Evolutionary conservation across 306 rosid genomes (phyloP).

Genomic region (Vigna angularis): DNA sequence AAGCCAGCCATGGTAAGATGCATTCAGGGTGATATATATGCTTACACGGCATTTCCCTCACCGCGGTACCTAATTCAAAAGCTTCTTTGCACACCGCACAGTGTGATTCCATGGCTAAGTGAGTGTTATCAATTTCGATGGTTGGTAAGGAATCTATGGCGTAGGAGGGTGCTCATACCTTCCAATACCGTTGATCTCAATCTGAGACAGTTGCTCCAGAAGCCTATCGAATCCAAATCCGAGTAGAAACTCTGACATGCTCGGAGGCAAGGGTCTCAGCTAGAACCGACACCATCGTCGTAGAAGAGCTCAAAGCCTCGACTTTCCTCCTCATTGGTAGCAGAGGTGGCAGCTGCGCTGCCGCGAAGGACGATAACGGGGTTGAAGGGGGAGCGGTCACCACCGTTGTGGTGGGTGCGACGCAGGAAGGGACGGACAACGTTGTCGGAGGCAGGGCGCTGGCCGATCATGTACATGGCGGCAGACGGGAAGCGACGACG

Average conservation of each 20-base stretch:
- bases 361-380: slow-evolving; percentile 83
- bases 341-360: slow-evolving; percentile 42
- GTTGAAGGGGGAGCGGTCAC: slow-evolving; percentile 71
- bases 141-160: slow-evolving; percentile 78
- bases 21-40: too few relatives aligned
- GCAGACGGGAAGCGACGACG: slow-evolving; percentile 59
- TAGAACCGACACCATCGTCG: slow-evolving; percentile 78
- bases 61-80: slow-evolving; percentile 53
- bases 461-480: slow-evolving; percentile 79
- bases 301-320: slow-evolving; percentile 77
- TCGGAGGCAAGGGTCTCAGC: slow-evolving; percentile 77
- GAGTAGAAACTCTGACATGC: slow-evolving; percentile 81
- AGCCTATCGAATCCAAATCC: slow-evolving; percentile 88
- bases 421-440: slow-evolving; percentile 49
- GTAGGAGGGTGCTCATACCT: slow-evolving; percentile 76
- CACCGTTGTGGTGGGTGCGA: slow-evolving; percentile 61
- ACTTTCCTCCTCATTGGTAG: slow-evolving; percentile 43
- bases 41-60: too few relatives aligned
- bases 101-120: slow-evolving; percentile 58
- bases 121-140: slow-evolving; percentile 53
- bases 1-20: too few relatives aligned
- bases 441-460: slow-evolving; percentile 45
- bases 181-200: slow-evolving; percentile 68
- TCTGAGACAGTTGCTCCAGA: slow-evolving; percentile 75
- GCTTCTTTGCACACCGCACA: slow-evolving; percentile 85